phyloP scores from a whole-genome alignment of 1,139 yeast genomes.

The Geotrichum reessii region DNA sequence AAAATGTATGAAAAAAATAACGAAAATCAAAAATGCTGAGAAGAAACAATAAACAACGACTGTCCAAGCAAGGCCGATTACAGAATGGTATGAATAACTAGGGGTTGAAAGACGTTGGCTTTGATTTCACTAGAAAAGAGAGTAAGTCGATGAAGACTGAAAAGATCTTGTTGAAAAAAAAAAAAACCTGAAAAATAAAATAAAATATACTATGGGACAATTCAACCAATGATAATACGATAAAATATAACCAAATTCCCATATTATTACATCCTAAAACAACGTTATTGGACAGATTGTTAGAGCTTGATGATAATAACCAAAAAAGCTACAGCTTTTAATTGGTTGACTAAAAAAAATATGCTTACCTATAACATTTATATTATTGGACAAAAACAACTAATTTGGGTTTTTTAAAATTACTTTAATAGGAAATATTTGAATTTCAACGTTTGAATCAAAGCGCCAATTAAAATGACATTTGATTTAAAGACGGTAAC shows the following conservation, averaged over 20 bases:
- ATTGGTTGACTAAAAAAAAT: too few relatives aligned
- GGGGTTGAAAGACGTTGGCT: not conserved
- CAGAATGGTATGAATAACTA: not conserved
- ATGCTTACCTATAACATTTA: too few relatives aligned
- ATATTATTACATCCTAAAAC: not conserved
- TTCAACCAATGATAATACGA: not conserved
- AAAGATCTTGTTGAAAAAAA: not conserved
- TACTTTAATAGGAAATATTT: too few relatives aligned
- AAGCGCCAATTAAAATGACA: too few relatives aligned
- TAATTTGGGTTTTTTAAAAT: too few relatives aligned
- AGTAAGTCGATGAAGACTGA: not conserved
- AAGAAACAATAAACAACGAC: not conserved
- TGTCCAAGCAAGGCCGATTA: not conserved
- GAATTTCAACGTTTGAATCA: too few relatives aligned
- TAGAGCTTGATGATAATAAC: not conserved
- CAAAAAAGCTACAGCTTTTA: not conserved
- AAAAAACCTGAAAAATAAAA: not conserved
- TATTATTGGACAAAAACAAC: too few relatives aligned
- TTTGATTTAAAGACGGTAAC: too few relatives aligned
- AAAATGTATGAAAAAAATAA: not conserved
- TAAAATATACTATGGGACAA: not conserved
- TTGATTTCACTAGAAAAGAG: not conserved
- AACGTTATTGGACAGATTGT: not conserved
- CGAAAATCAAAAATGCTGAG: not conserved
- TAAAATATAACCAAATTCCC: not conserved